Conservation (phyloP, 768 basidiomycete genomes). For the Clavulina sp. region DNA sequence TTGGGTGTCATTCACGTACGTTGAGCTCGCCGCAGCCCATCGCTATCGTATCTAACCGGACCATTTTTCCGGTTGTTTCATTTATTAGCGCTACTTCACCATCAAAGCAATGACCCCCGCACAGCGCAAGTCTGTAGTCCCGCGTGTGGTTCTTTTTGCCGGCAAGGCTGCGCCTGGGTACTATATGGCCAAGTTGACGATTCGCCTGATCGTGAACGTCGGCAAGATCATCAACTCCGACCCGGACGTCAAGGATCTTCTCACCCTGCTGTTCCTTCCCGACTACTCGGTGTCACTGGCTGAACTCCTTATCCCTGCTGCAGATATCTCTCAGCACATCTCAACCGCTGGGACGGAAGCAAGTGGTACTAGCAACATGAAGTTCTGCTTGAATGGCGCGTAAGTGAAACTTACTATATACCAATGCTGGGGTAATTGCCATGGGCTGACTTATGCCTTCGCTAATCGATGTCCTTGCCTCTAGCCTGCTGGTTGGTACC, state of each 20-base stretch:
- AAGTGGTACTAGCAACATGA: slow-evolving; percentile 43
- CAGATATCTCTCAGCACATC: slow-evolving; percentile 91
- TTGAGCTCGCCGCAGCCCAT: slow-evolving; percentile 1
- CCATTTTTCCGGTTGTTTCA: not conserved
- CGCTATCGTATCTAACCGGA: not conserved
- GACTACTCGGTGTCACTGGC: slow-evolving; percentile 63
- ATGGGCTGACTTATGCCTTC: too few species aligned
- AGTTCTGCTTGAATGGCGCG: slow-evolving; percentile 83
- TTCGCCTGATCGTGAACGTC: slow-evolving; percentile 86
- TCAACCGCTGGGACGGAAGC: slow-evolving; percentile 90
- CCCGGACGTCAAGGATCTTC: slow-evolving; percentile 70
- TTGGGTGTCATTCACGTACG: slow-evolving; percentile 72
- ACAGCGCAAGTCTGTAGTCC: slow-evolving; percentile 66
- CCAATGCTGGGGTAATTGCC: too few species aligned
- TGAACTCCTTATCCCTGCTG: slow-evolving; percentile 76
- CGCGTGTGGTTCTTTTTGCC: slow-evolving; percentile 90
- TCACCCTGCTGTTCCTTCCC: slow-evolving; percentile 86
- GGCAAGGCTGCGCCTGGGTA: slow-evolving; percentile 94
- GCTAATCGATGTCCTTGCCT: not conserved
- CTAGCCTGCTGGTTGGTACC: slow-evolving; percentile 13
- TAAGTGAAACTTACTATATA: not conserved
- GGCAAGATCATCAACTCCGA: slow-evolving; percentile 64
- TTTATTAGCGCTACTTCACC: slow-evolving; percentile 51
- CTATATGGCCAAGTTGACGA: slow-evolving; percentile 32
- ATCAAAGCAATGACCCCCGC: slow-evolving; percentile 64